phyloP scores from a whole-genome alignment of 148 eudicot genomes.

The Camellia sinensis region DNA sequence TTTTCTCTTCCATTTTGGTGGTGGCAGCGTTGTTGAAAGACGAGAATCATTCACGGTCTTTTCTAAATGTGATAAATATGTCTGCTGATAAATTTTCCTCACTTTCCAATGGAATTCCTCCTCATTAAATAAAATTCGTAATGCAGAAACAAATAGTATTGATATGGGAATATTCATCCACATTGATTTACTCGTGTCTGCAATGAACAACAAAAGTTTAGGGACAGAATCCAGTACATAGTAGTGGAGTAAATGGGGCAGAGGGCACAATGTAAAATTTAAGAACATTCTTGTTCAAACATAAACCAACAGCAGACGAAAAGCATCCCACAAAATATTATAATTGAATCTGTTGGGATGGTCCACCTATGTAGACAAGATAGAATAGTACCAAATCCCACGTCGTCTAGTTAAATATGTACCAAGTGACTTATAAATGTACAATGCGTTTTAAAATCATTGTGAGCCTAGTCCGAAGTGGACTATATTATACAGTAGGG shows the following conservation, averaged over 20 bases:
- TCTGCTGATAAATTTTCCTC: conserved; percentile 34
- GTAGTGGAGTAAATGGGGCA: neutral
- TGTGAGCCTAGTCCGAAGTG: too few relatives aligned
- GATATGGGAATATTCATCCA: conserved; percentile 93
- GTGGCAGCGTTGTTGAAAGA: conserved; percentile 52
- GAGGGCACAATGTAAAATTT: neutral
- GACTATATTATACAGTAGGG: too few relatives aligned
- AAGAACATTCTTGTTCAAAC: too few relatives aligned
- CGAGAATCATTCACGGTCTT: conserved; percentile 80
- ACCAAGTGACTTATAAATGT: too few relatives aligned
- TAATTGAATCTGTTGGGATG: too few relatives aligned
- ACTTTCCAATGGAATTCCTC: conserved; percentile 71
- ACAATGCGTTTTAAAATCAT: too few relatives aligned
- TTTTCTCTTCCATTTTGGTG: conserved; percentile 78
- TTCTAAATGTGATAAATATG: conserved; percentile 59
- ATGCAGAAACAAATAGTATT: conserved; percentile 49
- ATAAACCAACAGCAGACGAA: too few relatives aligned
- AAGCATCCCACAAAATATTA: too few relatives aligned
- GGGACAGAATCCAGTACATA: neutral
- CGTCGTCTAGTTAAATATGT: too few relatives aligned
- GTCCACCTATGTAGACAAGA: too few relatives aligned
- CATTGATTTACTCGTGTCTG: conserved; percentile 97
- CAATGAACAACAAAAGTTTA: conserved; percentile 19
- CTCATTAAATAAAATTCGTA: conserved; percentile 54
- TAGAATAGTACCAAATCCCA: too few relatives aligned